Evolutionary conservation across 2,329 filamentous ascomycete genomes (phyloP).

Genomic region (Fusarium buharicum): DNA sequence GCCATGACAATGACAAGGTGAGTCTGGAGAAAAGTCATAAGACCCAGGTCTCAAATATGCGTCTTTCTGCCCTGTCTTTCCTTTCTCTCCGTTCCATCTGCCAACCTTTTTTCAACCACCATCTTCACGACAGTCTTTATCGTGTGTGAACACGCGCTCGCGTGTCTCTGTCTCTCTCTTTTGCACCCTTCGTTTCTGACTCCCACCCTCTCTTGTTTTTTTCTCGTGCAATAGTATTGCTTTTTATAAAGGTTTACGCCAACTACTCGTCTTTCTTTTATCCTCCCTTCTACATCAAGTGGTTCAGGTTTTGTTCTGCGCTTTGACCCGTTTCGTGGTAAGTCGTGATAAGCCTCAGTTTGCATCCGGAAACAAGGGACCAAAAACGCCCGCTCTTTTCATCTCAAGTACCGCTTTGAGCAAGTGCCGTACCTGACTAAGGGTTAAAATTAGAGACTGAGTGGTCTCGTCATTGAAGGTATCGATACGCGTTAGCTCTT

Average conservation of each 20-base stretch:
- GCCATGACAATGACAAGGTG: conserved; percentile 25
- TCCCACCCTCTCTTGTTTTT: conserved; percentile 27
- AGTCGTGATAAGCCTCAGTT: conserved; percentile 22
- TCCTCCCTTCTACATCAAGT: conserved; percentile 1
- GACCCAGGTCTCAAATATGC: conserved; percentile 25
- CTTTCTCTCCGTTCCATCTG: conserved; percentile 12
- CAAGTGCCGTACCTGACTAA: conserved; percentile 6
- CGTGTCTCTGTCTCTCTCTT: conserved; percentile 38
- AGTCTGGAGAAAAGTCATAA: conserved; percentile 21
- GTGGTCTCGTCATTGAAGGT: conserved; percentile 15
- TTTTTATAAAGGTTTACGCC: conserved; percentile 9
- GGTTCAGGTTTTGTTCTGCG: conserved; percentile 1
- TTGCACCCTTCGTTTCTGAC: conserved; percentile 20
- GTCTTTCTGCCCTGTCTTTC: conserved; percentile 19
- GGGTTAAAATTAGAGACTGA: conserved; percentile 3
- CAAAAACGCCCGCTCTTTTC: background rate
- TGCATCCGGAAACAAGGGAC: conserved; percentile 17
- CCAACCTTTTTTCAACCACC: conserved; percentile 16
- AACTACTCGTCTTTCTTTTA: conserved; percentile 21
- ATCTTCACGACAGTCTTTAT: conserved; percentile 34
- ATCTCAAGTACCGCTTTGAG: conserved; percentile 11
- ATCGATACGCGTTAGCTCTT: background rate
- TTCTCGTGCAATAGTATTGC: conserved; percentile 4
- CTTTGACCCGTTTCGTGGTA: conserved; percentile 24
- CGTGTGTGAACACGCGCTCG: conserved; percentile 44